Conservation (phyloP, 441 rosid species). For the Flueggea neowawraea region DNA sequence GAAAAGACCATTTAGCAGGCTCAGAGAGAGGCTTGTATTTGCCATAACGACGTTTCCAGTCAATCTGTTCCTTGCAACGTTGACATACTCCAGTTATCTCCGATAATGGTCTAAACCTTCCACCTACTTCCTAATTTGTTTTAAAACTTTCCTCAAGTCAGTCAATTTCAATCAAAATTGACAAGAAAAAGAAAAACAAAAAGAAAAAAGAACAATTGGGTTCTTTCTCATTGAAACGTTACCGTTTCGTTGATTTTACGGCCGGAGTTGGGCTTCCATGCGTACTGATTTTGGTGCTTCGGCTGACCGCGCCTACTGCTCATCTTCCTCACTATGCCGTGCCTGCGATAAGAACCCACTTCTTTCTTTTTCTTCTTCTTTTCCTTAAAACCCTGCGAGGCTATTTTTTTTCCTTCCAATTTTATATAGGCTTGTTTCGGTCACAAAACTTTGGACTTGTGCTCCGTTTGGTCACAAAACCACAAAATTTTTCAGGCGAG, state of each 20-base stretch:
- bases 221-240: slow-evolving; percentile 5
- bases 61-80: slow-evolving; percentile 88
- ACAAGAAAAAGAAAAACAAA: no score
- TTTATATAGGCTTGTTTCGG: no score
- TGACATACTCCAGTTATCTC: slow-evolving; percentile 86
- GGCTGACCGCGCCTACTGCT: slow-evolving; percentile 70
- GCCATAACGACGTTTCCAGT: slow-evolving; percentile 92
- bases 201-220: no score
- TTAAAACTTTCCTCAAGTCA: not conserved
- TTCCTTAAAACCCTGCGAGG: no score
- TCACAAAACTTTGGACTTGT: no score
- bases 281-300: slow-evolving; percentile 77
- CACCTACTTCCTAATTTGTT: slow-evolving; percentile 72
- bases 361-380: no score
- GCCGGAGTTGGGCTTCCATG: slow-evolving; percentile 94
- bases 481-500: no score
- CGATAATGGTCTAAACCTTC: slow-evolving; percentile 59
- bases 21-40: slow-evolving; percentile 77
- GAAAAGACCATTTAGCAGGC: slow-evolving; percentile 73
- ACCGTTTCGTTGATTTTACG: slow-evolving; percentile 82
- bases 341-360: no score
- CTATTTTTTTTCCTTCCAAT: no score
- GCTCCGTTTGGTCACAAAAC: no score
- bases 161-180: no score
- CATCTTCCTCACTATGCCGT: slow-evolving; percentile 28